A percentile compares a stretch with the other conserved stretches of the same genome.
These are phyloP conservation scores for Oryza brachyantha DNA, from an alignment of 176 grass and related monocot species.

Conservation along the genomic window DNA sequence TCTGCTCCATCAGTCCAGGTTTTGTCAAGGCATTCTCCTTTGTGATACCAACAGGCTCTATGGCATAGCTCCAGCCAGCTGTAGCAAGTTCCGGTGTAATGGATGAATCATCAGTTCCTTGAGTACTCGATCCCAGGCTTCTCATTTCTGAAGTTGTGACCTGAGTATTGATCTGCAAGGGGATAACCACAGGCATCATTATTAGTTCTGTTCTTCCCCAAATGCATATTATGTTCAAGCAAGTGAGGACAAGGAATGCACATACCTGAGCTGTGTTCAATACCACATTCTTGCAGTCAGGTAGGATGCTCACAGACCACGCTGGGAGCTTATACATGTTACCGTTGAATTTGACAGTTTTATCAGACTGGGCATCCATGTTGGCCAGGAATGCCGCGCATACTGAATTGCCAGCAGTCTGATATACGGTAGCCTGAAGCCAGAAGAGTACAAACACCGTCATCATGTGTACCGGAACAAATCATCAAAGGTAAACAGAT, in stretches of 20 bases:
- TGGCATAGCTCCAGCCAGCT: constrained; percentile 74
- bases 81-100: constrained; percentile 30
- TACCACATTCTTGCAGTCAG: constrained; percentile 94
- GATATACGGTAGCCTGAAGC: constrained; percentile 71
- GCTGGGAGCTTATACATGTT: constrained; percentile 70
- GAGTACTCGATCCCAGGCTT: constrained; percentile 43
- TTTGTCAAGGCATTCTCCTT: constrained; percentile 69
- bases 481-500: no score
- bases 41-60: constrained; percentile 86
- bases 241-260: not conserved
- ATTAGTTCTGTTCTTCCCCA: constrained; percentile 16
- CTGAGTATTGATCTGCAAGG: constrained; percentile 70
- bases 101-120: constrained; percentile 37
- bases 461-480: no score
- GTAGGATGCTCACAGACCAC: constrained; percentile 98
- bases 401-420: constrained; percentile 48
- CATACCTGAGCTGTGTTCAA: constrained; percentile 91
- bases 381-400: constrained; percentile 97
- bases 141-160: constrained; percentile 51
- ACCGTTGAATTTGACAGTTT: constrained; percentile 84
- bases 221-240: not conserved
- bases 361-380: constrained; percentile 62
- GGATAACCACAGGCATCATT: not conserved
- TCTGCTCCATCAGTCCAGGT: constrained; percentile 81
- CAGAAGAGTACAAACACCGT: no score